These are phyloP conservation scores for Colletotrichum costaricense DNA, from an alignment of 2,329 filamentous ascomycete species.

Conservation along the genomic window DNA sequence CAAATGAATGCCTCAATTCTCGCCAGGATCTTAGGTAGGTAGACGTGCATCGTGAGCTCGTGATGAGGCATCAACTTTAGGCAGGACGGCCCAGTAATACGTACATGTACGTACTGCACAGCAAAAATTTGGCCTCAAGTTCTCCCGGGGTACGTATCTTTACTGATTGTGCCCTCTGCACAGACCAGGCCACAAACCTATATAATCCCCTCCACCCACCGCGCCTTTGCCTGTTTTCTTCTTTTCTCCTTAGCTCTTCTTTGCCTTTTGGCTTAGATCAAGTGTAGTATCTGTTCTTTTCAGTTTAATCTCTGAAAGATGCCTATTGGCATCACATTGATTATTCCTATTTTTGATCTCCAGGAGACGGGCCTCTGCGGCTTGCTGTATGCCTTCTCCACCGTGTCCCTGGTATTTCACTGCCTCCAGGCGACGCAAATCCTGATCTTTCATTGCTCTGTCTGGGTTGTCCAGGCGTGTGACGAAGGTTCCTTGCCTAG, in stretches of 20 bases:
- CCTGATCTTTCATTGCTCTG: slow-evolving; percentile 67
- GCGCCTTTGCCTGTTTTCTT: slow-evolving; percentile 42
- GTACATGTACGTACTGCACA: not conserved
- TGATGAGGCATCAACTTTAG: not conserved
- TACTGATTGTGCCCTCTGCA: slow-evolving; percentile 9
- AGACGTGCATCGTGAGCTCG: not conserved
- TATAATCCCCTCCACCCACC: not conserved
- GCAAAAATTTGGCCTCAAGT: not conserved
- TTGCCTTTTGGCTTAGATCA: slow-evolving; percentile 68
- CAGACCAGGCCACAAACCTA: not conserved
- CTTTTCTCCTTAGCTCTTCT: slow-evolving; percentile 50
- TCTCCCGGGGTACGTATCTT: slow-evolving; percentile 6
- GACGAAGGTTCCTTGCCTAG: slow-evolving; percentile 59
- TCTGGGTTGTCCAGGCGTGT: slow-evolving; percentile 61
- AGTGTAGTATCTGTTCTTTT: slow-evolving; percentile 87
- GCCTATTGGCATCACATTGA: slow-evolving; percentile 72
- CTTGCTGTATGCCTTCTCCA: slow-evolving; percentile 73
- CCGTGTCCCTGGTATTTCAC: slow-evolving; percentile 80
- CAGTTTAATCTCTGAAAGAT: slow-evolving; percentile 85
- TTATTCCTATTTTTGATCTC: slow-evolving; percentile 78
- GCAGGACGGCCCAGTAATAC: not conserved
- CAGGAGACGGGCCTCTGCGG: slow-evolving; percentile 63
- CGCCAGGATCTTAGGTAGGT: not conserved
- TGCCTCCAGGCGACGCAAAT: slow-evolving; percentile 76
- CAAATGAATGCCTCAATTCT: not conserved